These are phyloP conservation scores for Pichia sp. DNA, from an alignment of 1,139 yeast genomes.

Conservation along the genomic window DNA sequence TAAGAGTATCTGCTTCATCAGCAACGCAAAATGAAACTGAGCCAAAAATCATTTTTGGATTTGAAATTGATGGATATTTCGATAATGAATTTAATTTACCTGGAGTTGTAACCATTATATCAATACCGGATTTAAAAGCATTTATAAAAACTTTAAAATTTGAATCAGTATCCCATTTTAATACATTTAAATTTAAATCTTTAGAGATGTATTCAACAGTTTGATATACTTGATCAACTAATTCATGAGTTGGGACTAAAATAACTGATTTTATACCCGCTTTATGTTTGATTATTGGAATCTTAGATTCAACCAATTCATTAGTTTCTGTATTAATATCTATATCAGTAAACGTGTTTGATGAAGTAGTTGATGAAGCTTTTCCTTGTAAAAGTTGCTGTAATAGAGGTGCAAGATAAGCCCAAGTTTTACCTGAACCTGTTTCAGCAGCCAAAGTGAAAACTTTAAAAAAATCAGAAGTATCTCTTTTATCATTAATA, in stretches of 20 bases:
- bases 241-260: slow-evolving; percentile 81
- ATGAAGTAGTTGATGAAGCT: background rate
- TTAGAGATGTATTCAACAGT: slow-evolving; percentile 41
- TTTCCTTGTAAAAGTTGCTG: slow-evolving; percentile 47
- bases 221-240: slow-evolving; percentile 69
- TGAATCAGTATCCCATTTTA: slow-evolving; percentile 48
- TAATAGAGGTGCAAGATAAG: slow-evolving; percentile 71
- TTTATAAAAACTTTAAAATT: slow-evolving; percentile 41
- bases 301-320: background rate
- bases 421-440: slow-evolving; percentile 94
- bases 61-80: slow-evolving; percentile 26
- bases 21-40: slow-evolving; percentile 56
- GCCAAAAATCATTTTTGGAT: slow-evolving; percentile 25
- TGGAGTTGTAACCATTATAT: slow-evolving; percentile 82
- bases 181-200: slow-evolving; percentile 38
- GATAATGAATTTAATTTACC: slow-evolving; percentile 41
- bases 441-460: slow-evolving; percentile 92
- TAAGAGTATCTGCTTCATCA: slow-evolving; percentile 94
- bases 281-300: slow-evolving; percentile 17
- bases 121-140: slow-evolving; percentile 50
- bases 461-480: slow-evolving; percentile 42
- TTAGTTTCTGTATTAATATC: slow-evolving; percentile 17
- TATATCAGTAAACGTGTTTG: background rate
- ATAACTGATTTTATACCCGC: slow-evolving; percentile 60
- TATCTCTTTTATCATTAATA: slow-evolving; percentile 33